Evolutionary conservation across 2,329 filamentous ascomycete species (phyloP).

Genomic region (Trichoderma sp.): DNA sequence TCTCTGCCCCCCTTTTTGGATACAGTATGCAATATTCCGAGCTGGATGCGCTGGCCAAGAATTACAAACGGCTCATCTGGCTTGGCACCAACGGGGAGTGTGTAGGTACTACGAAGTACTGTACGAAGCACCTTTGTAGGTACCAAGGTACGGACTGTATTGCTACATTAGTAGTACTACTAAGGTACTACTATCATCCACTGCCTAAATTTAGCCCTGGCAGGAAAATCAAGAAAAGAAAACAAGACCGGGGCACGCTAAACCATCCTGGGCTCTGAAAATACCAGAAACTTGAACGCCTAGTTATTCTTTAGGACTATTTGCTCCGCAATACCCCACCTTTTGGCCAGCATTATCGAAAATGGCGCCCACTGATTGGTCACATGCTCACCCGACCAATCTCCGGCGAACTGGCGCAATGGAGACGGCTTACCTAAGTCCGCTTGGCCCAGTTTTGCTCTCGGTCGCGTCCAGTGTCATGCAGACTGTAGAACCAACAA

Average conservation of each 20-base stretch:
- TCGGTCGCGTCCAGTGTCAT: background rate
- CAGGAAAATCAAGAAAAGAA: background rate
- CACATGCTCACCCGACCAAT: background rate
- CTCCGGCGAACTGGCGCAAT: background rate
- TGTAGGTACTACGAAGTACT: too few species aligned
- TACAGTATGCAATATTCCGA: background rate
- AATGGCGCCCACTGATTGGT: background rate
- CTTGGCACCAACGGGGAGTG: background rate
- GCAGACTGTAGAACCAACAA: background rate
- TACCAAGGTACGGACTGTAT: too few species aligned
- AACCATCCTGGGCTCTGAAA: background rate
- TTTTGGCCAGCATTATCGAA: background rate
- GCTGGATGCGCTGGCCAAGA: background rate
- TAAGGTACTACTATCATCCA: too few species aligned
- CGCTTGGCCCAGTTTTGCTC: background rate
- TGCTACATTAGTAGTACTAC: too few species aligned
- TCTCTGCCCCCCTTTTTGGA: background rate
- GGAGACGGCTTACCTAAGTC: background rate
- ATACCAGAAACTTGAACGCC: background rate
- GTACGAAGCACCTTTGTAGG: too few species aligned
- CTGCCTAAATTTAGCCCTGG: background rate
- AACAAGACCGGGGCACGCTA: background rate
- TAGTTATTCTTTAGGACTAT: background rate
- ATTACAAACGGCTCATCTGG: background rate
- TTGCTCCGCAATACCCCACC: constrained; percentile 4